phyloP scores from a whole-genome alignment of 83 land plant species.

The Diphasiastrum complanatum region DNA sequence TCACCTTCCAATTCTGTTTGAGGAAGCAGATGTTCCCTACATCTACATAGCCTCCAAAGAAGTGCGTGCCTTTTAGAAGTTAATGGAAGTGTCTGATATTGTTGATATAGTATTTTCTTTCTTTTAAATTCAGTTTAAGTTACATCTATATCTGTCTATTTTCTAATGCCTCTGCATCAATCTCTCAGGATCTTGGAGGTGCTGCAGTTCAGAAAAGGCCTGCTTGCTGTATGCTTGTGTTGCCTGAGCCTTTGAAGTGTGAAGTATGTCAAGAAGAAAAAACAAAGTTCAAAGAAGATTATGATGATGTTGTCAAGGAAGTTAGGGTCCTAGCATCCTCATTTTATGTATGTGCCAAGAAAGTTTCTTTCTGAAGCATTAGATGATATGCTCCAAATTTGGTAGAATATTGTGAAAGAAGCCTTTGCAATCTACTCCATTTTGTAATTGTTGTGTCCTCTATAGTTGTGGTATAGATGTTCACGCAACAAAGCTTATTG shows the following conservation, averaged over 20 bases:
- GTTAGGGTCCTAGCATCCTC: conserved; percentile 44
- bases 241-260: conserved; percentile 71
- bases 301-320: conserved; percentile 54
- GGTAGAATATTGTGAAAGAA: too few relatives aligned
- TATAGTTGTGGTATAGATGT: too few relatives aligned
- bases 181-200: conserved; percentile 89
- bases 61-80: conserved; percentile 30
- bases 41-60: conserved; percentile 91
- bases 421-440: too few relatives aligned
- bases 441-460: too few relatives aligned
- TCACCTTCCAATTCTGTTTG: conserved; percentile 86
- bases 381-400: too few relatives aligned
- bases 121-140: too few relatives aligned
- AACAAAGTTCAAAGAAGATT: conserved; percentile 57
- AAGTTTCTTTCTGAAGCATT: too few relatives aligned
- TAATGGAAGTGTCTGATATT: neutral
- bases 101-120: too few relatives aligned
- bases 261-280: conserved; percentile 55
- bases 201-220: conserved; percentile 92
- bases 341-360: too few relatives aligned
- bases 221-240: conserved; percentile 78
- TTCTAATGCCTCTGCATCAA: too few relatives aligned
- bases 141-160: too few relatives aligned
- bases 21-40: conserved; percentile 84
- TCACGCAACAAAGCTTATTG: too few relatives aligned